phyloP scores from a whole-genome alignment of 225 moss, liverwort and hornwort genomes.

The Thuidium tamariscinum region DNA sequence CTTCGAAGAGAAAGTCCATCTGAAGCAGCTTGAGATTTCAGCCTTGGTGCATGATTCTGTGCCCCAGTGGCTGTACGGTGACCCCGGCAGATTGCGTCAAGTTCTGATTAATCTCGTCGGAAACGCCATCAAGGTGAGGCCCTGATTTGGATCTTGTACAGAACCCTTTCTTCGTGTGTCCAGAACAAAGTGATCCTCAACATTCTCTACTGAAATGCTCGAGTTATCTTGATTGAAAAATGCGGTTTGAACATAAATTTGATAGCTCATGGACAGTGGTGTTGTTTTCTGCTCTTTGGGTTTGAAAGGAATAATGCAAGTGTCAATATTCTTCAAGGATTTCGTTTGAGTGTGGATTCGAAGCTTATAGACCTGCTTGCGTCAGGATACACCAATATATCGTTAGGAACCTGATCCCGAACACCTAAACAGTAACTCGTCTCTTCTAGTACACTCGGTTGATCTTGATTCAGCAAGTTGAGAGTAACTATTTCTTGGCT shows the following conservation, averaged over 20 bases:
- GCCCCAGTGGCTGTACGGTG: constrained; percentile 63
- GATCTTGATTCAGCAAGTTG: neutral
- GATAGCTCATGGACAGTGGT: neutral
- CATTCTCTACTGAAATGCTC: neutral
- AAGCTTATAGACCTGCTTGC: neutral
- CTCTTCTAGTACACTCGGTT: neutral
- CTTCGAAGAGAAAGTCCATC: constrained; percentile 82
- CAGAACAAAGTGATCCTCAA: neutral
- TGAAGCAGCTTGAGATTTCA: constrained; percentile 67
- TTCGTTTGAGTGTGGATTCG: neutral
- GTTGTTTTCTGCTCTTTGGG: neutral
- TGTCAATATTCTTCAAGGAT: neutral
- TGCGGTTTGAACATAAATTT: neutral
- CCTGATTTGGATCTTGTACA: neutral
- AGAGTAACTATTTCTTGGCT: neutral
- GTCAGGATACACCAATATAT: neutral
- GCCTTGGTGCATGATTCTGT: constrained; percentile 76
- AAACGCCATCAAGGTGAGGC: constrained; percentile 71
- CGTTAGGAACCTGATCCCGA: neutral
- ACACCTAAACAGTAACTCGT: neutral
- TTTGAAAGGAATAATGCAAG: neutral
- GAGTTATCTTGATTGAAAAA: neutral
- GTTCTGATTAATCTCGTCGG: constrained; percentile 83
- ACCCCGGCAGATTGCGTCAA: constrained; percentile 85
- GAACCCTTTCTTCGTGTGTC: neutral